Conservation (phyloP, 2,329 filamentous ascomycete genomes). For the Lasiodiplodia hormozganensis region DNA sequence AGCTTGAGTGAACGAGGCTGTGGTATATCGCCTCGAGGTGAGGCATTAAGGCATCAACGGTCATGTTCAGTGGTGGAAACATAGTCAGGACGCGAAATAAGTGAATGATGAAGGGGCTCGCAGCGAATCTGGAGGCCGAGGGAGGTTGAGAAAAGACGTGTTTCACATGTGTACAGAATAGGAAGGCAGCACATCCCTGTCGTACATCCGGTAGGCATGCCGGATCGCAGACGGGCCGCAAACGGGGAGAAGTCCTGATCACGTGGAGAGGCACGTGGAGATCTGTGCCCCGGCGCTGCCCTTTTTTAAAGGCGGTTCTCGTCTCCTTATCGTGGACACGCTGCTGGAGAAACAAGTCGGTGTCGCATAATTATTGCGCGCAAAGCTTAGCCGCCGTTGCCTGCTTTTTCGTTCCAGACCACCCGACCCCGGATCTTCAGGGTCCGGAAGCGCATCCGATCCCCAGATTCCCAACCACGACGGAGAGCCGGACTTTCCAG, state of each 20-base stretch:
- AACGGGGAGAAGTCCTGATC: slow-evolving; percentile 12
- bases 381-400: not conserved
- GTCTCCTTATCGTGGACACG: not conserved
- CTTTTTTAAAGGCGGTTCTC: not conserved
- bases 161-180: not conserved
- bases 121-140: too few species aligned
- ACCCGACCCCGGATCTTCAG: slow-evolving; percentile 10
- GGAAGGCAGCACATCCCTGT: not conserved
- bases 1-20: too few species aligned
- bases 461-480: not conserved
- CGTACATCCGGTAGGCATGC: not conserved
- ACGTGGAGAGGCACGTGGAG: slow-evolving; percentile 9
- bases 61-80: too few species aligned
- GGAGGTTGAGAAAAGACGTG: too few species aligned
- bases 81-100: too few species aligned
- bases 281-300: not conserved
- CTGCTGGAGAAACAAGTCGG: not conserved
- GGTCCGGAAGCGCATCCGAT: not conserved
- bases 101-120: too few species aligned
- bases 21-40: too few species aligned
- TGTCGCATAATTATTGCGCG: not conserved
- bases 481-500: not conserved
- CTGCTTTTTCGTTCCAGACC: not conserved
- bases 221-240: not conserved
- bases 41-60: too few species aligned